Percentiles rank a stretch among this genome's conserved stretches.
Evolutionary conservation across 345 rosid species (phyloP).

Genomic region (Salix brachista): DNA sequence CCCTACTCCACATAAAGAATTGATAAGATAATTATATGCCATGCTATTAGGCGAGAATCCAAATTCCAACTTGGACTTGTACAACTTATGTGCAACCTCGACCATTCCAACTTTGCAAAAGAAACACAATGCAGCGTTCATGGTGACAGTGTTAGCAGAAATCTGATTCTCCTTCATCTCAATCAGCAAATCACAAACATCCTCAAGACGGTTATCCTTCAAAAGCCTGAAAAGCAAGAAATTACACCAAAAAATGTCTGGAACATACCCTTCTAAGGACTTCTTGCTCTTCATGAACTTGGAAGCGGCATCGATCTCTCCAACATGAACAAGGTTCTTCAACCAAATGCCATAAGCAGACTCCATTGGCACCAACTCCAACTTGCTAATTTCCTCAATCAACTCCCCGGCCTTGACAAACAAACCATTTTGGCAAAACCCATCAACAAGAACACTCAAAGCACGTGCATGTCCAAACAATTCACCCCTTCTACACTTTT

Average conservation of each 20-base stretch:
- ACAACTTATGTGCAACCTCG: conserved; percentile 64
- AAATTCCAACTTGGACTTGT: conserved; percentile 51
- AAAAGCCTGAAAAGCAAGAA: conserved; percentile 50
- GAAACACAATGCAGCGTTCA: conserved; percentile 68
- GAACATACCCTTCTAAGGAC: conserved; percentile 47
- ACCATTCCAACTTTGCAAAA: conserved; percentile 84
- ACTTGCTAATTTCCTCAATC: conserved; percentile 48
- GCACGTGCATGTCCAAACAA: conserved; percentile 17
- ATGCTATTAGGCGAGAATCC: conserved; percentile 45
- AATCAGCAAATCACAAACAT: conserved; percentile 56
- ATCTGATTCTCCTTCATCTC: conserved; percentile 63
- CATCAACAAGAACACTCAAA: conserved; percentile 40
- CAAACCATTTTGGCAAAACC: conserved; percentile 40
- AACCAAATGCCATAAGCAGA: conserved; percentile 62
- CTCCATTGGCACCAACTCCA: conserved; percentile 36
- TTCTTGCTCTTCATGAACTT: conserved; percentile 53
- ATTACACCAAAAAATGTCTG: conserved; percentile 55
- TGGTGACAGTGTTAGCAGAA: conserved; percentile 50
- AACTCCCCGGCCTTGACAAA: conserved; percentile 51
- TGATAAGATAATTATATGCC: conserved; percentile 65
- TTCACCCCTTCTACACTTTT: background rate
- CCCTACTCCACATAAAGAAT: conserved; percentile 48
- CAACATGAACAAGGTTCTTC: conserved; percentile 41
- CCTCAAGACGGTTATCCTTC: conserved; percentile 49
- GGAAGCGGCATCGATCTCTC: conserved; percentile 45